phyloP scores from a whole-genome alignment of 2,329 filamentous ascomycete species.

The Daldinia eschscholtzii region DNA sequence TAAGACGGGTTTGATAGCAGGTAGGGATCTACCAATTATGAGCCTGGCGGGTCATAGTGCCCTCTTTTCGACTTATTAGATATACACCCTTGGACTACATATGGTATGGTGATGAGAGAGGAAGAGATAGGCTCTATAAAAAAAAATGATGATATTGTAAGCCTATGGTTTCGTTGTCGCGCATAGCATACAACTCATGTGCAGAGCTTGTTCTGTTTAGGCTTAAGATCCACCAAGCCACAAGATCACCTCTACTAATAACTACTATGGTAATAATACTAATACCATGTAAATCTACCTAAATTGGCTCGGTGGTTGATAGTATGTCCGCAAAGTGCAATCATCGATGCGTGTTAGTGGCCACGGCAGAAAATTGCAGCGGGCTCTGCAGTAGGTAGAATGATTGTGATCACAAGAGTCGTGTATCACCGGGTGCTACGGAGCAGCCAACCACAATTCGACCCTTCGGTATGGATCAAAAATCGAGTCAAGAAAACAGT shows the following conservation, averaged over 20 bases:
- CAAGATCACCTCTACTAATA: constrained; percentile 17
- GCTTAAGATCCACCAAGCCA: constrained; percentile 21
- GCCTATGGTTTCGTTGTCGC: constrained; percentile 13
- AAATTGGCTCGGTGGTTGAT: constrained; percentile 14
- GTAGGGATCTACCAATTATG: constrained; percentile 28
- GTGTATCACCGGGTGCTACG: constrained; percentile 36
- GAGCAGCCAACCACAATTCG: constrained; percentile 32
- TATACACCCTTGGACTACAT: constrained; percentile 13
- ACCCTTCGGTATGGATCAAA: constrained; percentile 24
- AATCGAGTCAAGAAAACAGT: constrained; percentile 23
- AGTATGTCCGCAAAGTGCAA: constrained; percentile 7
- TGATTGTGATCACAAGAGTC: constrained; percentile 37
- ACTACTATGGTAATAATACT: constrained; percentile 6
- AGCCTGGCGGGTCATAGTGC: constrained; percentile 15
- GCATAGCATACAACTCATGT: constrained; percentile 30
- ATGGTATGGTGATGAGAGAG: neutral
- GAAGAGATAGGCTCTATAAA: constrained; percentile 12
- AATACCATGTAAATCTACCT: constrained; percentile 2
- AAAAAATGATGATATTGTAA: constrained; percentile 9
- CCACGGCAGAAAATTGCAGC: constrained; percentile 19
- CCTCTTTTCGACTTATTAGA: constrained; percentile 6
- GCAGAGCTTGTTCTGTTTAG: constrained; percentile 31
- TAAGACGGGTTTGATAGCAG: constrained; percentile 23
- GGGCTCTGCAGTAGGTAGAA: constrained; percentile 19
- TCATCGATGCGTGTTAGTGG: constrained; percentile 11